Base-by-base conservation (phyloP, 805 yeast species). In the Saccharomycopsis sp. region DNA sequence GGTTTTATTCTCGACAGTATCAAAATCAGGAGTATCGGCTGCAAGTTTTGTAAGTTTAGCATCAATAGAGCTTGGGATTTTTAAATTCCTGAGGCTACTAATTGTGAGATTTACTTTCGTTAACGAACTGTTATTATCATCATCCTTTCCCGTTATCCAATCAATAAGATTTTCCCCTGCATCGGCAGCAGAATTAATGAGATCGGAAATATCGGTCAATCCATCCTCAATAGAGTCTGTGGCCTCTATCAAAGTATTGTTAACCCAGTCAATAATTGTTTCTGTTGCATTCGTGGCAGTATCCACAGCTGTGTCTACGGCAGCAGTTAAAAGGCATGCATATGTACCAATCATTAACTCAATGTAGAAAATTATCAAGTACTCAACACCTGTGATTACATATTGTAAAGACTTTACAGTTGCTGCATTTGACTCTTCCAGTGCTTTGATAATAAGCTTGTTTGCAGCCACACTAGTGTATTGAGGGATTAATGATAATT, bases 301-400 rank as follows among this genome's bases (percentile, higher is more conserved):
- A 63, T 82, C 83, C 1, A 85, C 86, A 0, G 88, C 79, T 2
- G 92, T 89, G 65, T 82, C 85, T 3, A 92, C 75, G 0, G 91
- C 82, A 3, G 94, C 85, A 0, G 87, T 82, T 14, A 90, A 69
- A 14, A 94, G 74, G 70, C 99, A 94, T 0, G 87, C 85, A 70
- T 89, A 89, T 0, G 98, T 94, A 0, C 97, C 98, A 1, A 91
- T 70, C 53, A 87, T 80, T 63, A 93, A 65, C 35, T 91, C 90
- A 7, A 93, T 72, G 5, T 82, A 73, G 67, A 93, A 89, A 2
- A 82, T 67, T 0, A 89, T 68, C 47, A 91, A 62, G 49, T 78
- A 75, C 64, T 87, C 85, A 5, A 85, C 72, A 0, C 83, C 86
- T 0, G 82, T 78, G 0, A 89, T 67, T 9, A 82, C 65, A 53